These are phyloP conservation scores for Apiospora koreana DNA, from an alignment of 2,329 filamentous ascomycete species.

Conservation along the genomic window DNA sequence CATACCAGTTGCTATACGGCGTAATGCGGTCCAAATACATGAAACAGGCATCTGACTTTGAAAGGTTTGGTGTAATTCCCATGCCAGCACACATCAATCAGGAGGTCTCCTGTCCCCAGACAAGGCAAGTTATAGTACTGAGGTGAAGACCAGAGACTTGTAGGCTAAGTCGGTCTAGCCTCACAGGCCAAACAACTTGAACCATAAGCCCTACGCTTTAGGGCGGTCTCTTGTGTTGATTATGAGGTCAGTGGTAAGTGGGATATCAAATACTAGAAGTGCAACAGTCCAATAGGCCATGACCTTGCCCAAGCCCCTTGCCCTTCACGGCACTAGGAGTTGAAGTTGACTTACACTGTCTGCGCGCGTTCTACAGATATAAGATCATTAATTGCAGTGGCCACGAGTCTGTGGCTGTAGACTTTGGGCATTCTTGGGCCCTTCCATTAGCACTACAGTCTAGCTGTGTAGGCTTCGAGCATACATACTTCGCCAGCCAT, in stretches of 20 bases:
- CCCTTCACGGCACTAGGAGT: not conserved
- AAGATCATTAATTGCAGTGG: not conserved
- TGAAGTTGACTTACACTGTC: not conserved
- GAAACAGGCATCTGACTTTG: conserved; percentile 2
- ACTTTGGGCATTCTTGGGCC: not conserved
- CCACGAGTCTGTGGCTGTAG: not conserved
- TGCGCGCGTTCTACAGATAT: not conserved
- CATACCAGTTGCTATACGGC: not conserved
- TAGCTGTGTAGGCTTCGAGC: not conserved
- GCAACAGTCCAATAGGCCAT: conserved; percentile 19
- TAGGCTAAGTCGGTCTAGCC: conserved; percentile 26
- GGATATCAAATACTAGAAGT: conserved; percentile 11
- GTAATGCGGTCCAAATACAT: not conserved
- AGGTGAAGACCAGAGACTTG: conserved; percentile 15
- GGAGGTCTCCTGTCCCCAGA: not conserved
- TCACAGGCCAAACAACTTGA: conserved; percentile 29
- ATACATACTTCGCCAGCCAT: not conserved
- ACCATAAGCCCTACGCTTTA: conserved; percentile 30
- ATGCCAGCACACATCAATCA: not conserved
- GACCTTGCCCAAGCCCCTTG: not conserved
- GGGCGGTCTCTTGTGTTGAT: conserved; percentile 36
- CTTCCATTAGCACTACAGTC: not conserved
- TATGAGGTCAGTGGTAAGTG: conserved; percentile 17
- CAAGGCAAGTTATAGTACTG: not conserved
- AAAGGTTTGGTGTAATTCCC: not conserved